Evolutionary conservation across 1,139 yeast species (phyloP).

Genomic region (Geotrichum phurueaensis): DNA sequence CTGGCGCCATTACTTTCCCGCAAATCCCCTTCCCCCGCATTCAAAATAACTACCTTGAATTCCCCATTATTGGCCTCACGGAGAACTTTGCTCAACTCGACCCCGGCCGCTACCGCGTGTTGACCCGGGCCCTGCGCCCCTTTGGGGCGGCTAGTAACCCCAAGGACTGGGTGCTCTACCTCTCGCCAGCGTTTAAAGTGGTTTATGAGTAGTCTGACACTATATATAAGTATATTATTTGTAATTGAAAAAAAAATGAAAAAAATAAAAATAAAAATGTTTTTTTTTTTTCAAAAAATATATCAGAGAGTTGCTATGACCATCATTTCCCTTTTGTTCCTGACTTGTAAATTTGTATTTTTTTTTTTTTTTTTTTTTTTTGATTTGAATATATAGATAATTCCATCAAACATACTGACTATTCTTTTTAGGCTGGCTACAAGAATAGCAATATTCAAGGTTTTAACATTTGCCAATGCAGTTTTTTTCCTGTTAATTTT

Average conservation of each 20-base stretch:
- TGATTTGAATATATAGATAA: too few species aligned
- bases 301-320: too few species aligned
- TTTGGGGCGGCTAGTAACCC: constrained; percentile 6
- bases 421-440: too few species aligned
- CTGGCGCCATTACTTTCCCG: constrained; percentile 3
- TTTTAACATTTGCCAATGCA: too few species aligned
- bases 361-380: too few species aligned
- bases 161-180: constrained; percentile 7
- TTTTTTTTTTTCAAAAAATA: too few species aligned
- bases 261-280: neutral
- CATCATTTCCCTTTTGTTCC: too few species aligned
- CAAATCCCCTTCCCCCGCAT: neutral
- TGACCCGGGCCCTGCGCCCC: constrained; percentile 13
- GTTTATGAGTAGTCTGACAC: neutral
- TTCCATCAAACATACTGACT: too few species aligned
- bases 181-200: neutral
- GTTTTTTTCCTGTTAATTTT: too few species aligned
- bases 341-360: too few species aligned
- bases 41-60: neutral
- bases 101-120: constrained; percentile 12
- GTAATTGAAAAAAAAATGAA: neutral
- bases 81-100: constrained; percentile 4
- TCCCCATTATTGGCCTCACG: neutral
- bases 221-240: too few species aligned
- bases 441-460: too few species aligned